Evolutionary conservation across 441 rosid genomes (phyloP), one percentile per base, ranked within the genome.

Genomic region (Geranium incanum): DNA sequence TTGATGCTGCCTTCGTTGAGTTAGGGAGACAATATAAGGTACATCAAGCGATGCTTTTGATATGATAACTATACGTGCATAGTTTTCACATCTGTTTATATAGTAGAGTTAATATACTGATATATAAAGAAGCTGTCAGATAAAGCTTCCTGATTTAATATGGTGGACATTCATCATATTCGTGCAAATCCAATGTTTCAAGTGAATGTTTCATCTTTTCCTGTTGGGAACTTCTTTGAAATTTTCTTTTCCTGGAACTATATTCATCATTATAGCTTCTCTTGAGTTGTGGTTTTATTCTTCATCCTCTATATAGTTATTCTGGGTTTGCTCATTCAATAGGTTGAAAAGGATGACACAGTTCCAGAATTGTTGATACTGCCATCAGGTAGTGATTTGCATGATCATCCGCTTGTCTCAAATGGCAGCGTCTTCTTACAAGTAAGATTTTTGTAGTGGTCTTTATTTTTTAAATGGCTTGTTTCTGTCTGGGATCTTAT

Each of bases 331-430:
- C 41, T 8, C 57, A 63, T 74, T 62, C 43, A 72, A 74, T 70
- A 93, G 97, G 98, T 91, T 70, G 80, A 82, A 71, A 87, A 84
- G 78, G 97, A 93, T 86, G 89, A 83, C 76, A 73, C 85, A 75
- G 83, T 91, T 68, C 84, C 91, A 62, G 85, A 85, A 81, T 83
- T 94, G 79, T 81, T 94, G 75, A 70, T 84, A 59, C 84, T 94
- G 66, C 98, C 98, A 4, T 93, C 95, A 6, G 84, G 85, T 71
- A 86, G 80, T 72, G 96, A 91, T 84, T 84, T 94, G 84, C 98
- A 94, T 68, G 79, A 83, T 78, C 97, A 94, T 82, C 95, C 81
- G 57, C 79, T 94, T 81, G 84, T 94, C 66, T 21, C 36, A 78
- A 82, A 86, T 74, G 98, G 96, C 74, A 83, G 86, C 67, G 74